Percentiles rank a stretch among this genome's conserved stretches.
These are phyloP conservation scores for Myochromella boudieri DNA, from an alignment of 768 basidiomycete species.

Conservation along the genomic window DNA sequence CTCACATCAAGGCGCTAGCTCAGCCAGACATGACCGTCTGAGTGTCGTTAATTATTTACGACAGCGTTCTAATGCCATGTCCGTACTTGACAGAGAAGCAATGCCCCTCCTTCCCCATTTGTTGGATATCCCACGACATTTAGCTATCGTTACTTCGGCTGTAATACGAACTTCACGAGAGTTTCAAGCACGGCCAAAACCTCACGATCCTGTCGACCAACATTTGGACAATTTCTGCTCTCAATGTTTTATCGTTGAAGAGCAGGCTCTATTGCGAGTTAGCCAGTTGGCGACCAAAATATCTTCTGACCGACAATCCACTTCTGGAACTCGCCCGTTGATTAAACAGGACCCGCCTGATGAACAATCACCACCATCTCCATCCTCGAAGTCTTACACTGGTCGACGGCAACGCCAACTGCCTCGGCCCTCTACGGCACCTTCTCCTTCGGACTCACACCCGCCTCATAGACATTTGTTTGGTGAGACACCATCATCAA, in stretches of 20 bases:
- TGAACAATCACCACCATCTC: slow-evolving; percentile 9
- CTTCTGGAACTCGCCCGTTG: neutral
- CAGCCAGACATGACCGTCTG: slow-evolving; percentile 50
- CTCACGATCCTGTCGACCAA: slow-evolving; percentile 34
- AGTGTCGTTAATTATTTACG: slow-evolving; percentile 55
- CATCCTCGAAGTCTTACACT: slow-evolving; percentile 10
- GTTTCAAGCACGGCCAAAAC: slow-evolving; percentile 32
- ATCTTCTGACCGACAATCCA: slow-evolving; percentile 25
- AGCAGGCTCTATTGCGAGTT: slow-evolving; percentile 64
- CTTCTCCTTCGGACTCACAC: slow-evolving; percentile 32
- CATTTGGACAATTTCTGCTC: slow-evolving; percentile 56
- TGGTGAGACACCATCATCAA: slow-evolving; percentile 19
- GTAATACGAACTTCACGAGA: slow-evolving; percentile 65
- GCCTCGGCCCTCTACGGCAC: slow-evolving; percentile 50
- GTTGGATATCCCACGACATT: slow-evolving; percentile 75
- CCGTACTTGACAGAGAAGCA: slow-evolving; percentile 63
- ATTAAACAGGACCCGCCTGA: neutral
- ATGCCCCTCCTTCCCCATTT: slow-evolving; percentile 73
- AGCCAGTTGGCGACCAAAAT: slow-evolving; percentile 53
- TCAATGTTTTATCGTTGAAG: slow-evolving; percentile 69
- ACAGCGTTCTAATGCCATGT: slow-evolving; percentile 55
- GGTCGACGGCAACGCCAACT: slow-evolving; percentile 21
- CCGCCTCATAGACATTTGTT: slow-evolving; percentile 23
- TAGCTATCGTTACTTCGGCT: slow-evolving; percentile 73
- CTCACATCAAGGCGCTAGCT: slow-evolving; percentile 25